Base-by-base conservation (phyloP, 2,329 filamentous ascomycete species). In the Neofusicoccum ribis region DNA sequence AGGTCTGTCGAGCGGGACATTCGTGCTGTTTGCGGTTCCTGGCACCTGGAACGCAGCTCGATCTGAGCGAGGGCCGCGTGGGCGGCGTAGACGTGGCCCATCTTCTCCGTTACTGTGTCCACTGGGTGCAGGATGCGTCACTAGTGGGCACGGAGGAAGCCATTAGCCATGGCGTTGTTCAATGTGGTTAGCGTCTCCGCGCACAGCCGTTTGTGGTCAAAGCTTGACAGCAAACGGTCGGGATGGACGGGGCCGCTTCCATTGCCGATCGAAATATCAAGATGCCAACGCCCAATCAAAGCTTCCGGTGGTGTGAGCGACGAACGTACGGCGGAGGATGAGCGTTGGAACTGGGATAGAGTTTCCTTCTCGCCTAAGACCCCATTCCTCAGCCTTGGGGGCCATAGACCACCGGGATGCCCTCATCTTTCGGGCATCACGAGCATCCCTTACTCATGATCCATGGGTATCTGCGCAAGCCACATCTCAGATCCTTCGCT, bases 141-240 rank as follows among this genome's bases (percentile, higher is more conserved):
- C 14, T 5, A 51, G 49, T 51, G 49, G 49, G 27, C 27, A 51
- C 49, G 23, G 49, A 43, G 20, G 4, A 43, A 23, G 7, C 5
- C 27, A 31, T 31, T 31, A 31, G 27, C 27, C 27, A 11, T 7
- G 36, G 36, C 37, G 14, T 7, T 8, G 17, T 15, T 56, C 37
- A 2, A 31, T 56, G 5, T 37, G 52, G 52, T 27, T 56, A 41
- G 49, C 27, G 17, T 9, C 49, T 51, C 37, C 52, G 36, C 52
- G 20, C 17, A 12, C 37, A 23, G 17, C 17, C 20, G 36, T 43
- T 41, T 43, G 9, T 43, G 52, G 34, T 56, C 52, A 56, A 56
- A 56, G 52, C 52, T 56, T 56, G 52, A 41, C 52, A 56, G 52
- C 23, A 56, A 56, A 56, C 37, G 52, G 27, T 46, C 41, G 15